These are phyloP conservation scores for Lippia alba DNA, from an alignment of 305 asterid genomes.

Conservation along the genomic window DNA sequence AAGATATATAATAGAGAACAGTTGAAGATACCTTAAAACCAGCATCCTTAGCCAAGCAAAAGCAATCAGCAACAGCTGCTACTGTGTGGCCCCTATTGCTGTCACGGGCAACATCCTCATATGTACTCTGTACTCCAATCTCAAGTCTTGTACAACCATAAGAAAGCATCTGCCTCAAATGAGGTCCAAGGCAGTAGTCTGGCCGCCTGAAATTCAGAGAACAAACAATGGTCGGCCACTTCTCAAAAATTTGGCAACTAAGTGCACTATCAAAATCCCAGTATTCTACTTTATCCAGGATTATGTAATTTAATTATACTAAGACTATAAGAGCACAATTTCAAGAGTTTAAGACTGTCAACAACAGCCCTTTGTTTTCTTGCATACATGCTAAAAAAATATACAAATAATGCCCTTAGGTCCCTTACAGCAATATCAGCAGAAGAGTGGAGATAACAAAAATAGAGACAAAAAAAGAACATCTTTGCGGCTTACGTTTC, in stretches of 20 bases:
- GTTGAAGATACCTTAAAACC: slow-evolving; percentile 77
- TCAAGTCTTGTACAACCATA: slow-evolving; percentile 97
- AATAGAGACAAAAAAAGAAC: background rate
- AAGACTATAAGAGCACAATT: background rate
- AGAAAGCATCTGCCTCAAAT: slow-evolving; percentile 93
- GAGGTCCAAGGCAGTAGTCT: slow-evolving; percentile 98
- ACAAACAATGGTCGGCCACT: slow-evolving; percentile 33
- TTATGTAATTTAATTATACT: background rate
- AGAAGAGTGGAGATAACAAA: slow-evolving; percentile 1
- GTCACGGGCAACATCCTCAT: slow-evolving; percentile 98
- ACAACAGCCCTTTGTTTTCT: slow-evolving; percentile 14
- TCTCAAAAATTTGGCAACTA: slow-evolving; percentile 8
- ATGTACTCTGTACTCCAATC: slow-evolving; percentile 98
- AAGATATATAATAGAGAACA: slow-evolving; percentile 22
- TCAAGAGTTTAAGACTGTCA: slow-evolving; percentile 25
- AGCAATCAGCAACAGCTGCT: slow-evolving; percentile 99
- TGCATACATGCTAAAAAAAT: slow-evolving; percentile 6
- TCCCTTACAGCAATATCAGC: slow-evolving; percentile 13
- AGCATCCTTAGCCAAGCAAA: slow-evolving; percentile 98
- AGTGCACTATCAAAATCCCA: slow-evolving; percentile 13
- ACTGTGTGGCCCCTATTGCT: slow-evolving; percentile 98
- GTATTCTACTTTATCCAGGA: background rate
- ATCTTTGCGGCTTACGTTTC: slow-evolving; percentile 71
- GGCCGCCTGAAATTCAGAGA: slow-evolving; percentile 68
- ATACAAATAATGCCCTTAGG: slow-evolving; percentile 15